A percentile compares a stretch with the other conserved stretches of the same genome.
Conservation (phyloP, 768 basidiomycete genomes). For the Lepiota brunneoincarnata region DNA sequence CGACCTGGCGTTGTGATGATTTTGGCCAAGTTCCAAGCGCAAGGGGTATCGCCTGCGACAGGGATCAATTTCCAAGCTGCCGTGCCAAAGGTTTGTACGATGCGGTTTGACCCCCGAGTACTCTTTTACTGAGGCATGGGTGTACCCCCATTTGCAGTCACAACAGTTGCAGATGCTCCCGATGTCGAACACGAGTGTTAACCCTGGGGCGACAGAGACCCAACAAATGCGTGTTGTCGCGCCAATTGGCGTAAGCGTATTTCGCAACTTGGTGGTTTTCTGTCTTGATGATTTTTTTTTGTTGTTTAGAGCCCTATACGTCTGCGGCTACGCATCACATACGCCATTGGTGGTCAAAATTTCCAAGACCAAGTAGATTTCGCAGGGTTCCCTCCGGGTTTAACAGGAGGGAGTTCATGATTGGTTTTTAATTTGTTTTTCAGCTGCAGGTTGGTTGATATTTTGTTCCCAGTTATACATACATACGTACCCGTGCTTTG, state of each 20-base stretch:
- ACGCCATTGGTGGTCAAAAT: slow-evolving; percentile 59
- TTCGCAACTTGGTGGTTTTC: background rate
- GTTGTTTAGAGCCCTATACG: slow-evolving; percentile 69
- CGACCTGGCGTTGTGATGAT: slow-evolving; percentile 92
- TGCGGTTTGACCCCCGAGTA: background rate
- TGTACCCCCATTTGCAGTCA: slow-evolving; percentile 47
- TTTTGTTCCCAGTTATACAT: background rate
- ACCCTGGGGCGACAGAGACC: slow-evolving; percentile 79
- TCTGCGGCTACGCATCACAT: slow-evolving; percentile 83
- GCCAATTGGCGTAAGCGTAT: slow-evolving; percentile 72
- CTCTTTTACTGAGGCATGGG: slow-evolving; percentile 1
- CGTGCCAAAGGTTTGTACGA: slow-evolving; percentile 76
- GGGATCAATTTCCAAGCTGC: slow-evolving; percentile 95
- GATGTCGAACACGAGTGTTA: slow-evolving; percentile 84
- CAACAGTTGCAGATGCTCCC: slow-evolving; percentile 98
- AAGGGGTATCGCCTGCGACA: slow-evolving; percentile 47
- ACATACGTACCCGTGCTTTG: background rate
- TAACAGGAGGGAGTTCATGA: slow-evolving; percentile 51
- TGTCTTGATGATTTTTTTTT: slow-evolving; percentile 6
- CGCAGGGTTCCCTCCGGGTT: slow-evolving; percentile 76
- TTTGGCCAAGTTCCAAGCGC: slow-evolving; percentile 80
- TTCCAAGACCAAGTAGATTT: slow-evolving; percentile 96
- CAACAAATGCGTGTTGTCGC: slow-evolving; percentile 94
- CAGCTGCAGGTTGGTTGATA: background rate
- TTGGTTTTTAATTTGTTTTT: background rate